phyloP scores from a whole-genome alignment of 805 yeast species.

The Saturnispora galanensis region DNA sequence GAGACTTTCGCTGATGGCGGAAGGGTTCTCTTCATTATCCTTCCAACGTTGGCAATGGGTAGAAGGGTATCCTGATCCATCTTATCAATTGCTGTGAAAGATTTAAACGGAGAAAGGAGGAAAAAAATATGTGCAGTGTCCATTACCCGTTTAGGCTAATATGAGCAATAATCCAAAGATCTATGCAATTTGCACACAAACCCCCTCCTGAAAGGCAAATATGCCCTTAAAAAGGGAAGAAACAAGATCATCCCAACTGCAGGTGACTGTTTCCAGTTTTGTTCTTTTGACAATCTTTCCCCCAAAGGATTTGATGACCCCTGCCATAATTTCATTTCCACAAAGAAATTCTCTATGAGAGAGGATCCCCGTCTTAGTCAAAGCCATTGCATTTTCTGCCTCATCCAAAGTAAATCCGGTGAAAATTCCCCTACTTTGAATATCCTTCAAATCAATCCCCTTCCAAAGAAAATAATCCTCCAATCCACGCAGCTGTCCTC shows the following conservation, averaged over 20 bases:
- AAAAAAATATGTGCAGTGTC: not conserved
- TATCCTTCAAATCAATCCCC: conserved; percentile 16
- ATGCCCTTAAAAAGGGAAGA: not conserved
- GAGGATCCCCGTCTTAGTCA: conserved; percentile 31
- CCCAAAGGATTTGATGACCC: not conserved
- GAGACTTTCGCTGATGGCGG: conserved; percentile 69
- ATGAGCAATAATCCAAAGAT: no score
- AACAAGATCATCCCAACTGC: not conserved
- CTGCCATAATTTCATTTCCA: not conserved
- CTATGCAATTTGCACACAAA: not conserved
- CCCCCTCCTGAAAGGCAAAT: not conserved
- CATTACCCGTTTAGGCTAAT: no score
- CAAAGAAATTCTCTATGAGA: conserved; percentile 18
- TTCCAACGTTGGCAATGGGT: conserved; percentile 57
- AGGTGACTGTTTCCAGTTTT: not conserved
- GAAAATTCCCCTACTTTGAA: conserved; percentile 28
- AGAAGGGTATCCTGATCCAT: conserved; percentile 8
- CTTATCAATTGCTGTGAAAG: not conserved
- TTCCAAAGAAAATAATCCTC: not conserved
- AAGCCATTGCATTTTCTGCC: conserved; percentile 13
- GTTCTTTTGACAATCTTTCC: not conserved
- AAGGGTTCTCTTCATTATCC: conserved; percentile 66
- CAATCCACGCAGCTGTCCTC: conserved; percentile 29
- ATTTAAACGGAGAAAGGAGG: not conserved
- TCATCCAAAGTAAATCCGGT: conserved; percentile 15